Evolutionary conservation across 805 yeast genomes (phyloP), one percentile per base, ranked within the genome.

Genomic region (Wickerhamiella qilinensis): DNA sequence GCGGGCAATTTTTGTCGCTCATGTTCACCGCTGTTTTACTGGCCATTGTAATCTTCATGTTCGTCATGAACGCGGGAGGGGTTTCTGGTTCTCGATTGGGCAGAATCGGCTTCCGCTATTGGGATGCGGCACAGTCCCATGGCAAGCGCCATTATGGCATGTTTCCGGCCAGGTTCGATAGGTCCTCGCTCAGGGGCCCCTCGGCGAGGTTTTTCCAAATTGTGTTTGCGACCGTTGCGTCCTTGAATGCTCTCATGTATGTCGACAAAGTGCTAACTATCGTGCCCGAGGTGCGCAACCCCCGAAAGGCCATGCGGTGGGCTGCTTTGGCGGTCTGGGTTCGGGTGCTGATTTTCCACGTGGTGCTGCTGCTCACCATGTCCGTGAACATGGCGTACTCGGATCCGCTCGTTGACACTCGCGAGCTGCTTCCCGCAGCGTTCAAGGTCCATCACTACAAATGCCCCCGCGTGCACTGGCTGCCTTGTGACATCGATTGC

Each of bases 41-140:
- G 15, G 27, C 36, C 24, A 24, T 38, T 11, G 69, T 80, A 42
- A 62, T 80, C 18, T 63, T 73, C 19, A 75, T 78, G 77, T 65
- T 79, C 38, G 65, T 77, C 1, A 51, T 79, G 38, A 78, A 81
- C 53, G 54, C 65, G 3, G 85, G 85, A 6, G 72, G 67, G 0
- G 63, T 73, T 32, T 58, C 59, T 3, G 64, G 67, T 1, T 62
- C 64, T 9, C 54, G 64, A 35, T 53, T 54, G 25, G 51, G 55
- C 20, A n/a, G n/a, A n/a, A 57, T 74, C n/a, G 93, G 93, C 0
- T 77, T 78, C 52, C 64, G 64, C 46, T 82, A 67, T 54, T 82
- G 93, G 93, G 17, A 22, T 19, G 8, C 17, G 16, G 4, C 9
- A 9, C 4, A 14, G 7, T 12, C 19, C 16, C 12, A 17, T 6